These are phyloP conservation scores for Trichoderma oligosporum DNA, from an alignment of 2,329 filamentous ascomycete species.

Conservation along the genomic window DNA sequence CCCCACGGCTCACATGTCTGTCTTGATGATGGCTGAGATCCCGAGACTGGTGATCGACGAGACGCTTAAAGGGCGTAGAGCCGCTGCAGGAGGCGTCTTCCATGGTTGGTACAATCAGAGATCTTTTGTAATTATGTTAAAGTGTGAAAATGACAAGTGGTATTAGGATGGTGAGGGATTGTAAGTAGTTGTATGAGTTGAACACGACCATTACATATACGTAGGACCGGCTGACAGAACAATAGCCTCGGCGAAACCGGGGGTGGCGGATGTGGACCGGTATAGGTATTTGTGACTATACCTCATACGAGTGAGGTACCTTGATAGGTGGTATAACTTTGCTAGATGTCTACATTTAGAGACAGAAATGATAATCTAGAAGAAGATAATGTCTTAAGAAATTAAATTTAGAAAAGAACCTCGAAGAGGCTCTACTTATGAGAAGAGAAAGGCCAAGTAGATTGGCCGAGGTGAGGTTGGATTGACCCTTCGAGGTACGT, in stretches of 20 bases:
- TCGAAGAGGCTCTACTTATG: too few relatives aligned
- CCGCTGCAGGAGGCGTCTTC: constrained; percentile 42
- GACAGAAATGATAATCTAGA: too few relatives aligned
- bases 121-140: neutral
- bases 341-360: too few relatives aligned
- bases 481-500: too few relatives aligned
- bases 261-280: constrained; percentile 15
- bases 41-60: constrained; percentile 41
- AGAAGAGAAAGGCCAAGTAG: too few relatives aligned
- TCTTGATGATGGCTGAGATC: constrained; percentile 42
- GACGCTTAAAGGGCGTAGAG: constrained; percentile 41
- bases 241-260: constrained; percentile 20
- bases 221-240: neutral
- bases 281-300: too few relatives aligned
- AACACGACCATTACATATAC: constrained; percentile 3
- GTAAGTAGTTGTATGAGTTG: neutral
- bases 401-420: too few relatives aligned
- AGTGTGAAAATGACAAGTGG: neutral
- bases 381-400: too few relatives aligned
- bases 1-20: constrained; percentile 33
- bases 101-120: constrained; percentile 29
- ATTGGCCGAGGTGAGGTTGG: too few relatives aligned
- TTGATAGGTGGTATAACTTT: too few relatives aligned
- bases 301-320: too few relatives aligned
- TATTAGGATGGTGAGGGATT: neutral